phyloP scores from a whole-genome alignment of 345 rosid genomes.

The Hypericum perforatum region DNA sequence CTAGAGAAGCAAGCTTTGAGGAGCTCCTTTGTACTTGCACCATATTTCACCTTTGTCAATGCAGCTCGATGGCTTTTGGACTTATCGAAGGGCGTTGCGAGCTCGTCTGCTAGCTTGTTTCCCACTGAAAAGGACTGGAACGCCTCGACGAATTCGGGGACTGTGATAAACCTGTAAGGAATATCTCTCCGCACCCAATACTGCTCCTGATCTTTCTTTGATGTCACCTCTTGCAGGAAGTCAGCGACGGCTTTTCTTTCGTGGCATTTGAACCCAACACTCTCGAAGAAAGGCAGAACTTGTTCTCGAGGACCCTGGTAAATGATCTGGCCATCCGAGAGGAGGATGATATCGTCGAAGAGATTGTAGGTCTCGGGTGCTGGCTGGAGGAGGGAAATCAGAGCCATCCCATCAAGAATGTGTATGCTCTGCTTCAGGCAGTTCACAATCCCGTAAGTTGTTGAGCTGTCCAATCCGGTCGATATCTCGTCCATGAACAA shows the following conservation, averaged over 20 bases:
- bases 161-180: neutral
- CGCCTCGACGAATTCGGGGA: neutral
- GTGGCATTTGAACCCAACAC: neutral
- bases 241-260: neutral
- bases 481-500: conserved; percentile 1
- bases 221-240: neutral
- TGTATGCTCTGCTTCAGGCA: neutral
- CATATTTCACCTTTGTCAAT: neutral
- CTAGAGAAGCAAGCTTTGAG: neutral
- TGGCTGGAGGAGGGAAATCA: conserved; percentile 4
- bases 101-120: neutral
- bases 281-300: neutral
- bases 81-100: neutral
- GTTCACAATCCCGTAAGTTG: neutral
- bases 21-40: neutral
- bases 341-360: conserved; percentile 2
- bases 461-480: neutral
- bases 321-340: conserved; percentile 2
- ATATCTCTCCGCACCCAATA: neutral
- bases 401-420: neutral
- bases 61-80: conserved; percentile 1
- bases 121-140: conserved; percentile 1
- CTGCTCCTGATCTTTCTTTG: neutral
- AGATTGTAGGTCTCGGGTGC: neutral
- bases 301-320: neutral